A percentile compares a stretch with the other conserved stretches of the same genome.
Evolutionary conservation across 106 monocot genomes (phyloP).

Genomic region (Acorus calamus): DNA sequence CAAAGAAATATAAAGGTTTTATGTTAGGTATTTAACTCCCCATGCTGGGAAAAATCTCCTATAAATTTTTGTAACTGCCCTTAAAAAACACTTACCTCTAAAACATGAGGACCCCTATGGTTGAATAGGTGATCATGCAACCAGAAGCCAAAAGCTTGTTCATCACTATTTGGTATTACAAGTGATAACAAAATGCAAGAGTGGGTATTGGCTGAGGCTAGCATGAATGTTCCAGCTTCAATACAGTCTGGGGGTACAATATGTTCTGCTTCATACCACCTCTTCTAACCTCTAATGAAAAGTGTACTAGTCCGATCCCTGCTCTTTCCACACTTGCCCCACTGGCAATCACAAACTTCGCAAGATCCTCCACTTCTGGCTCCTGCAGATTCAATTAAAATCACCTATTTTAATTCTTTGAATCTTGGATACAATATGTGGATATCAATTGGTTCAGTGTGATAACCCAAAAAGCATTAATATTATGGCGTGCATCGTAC

Average conservation of each 20-base stretch:
- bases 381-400: conserved; percentile 14
- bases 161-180: conserved; percentile 20
- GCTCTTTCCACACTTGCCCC: conserved; percentile 39
- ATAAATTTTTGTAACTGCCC: too few relatives aligned
- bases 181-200: conserved; percentile 40
- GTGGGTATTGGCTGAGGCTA: conserved; percentile 42
- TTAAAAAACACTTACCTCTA: conserved; percentile 18
- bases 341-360: conserved; percentile 34
- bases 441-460: neutral
- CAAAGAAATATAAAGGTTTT: too few relatives aligned
- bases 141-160: conserved; percentile 37
- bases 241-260: conserved; percentile 38
- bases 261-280: conserved; percentile 27
- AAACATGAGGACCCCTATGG: conserved; percentile 7
- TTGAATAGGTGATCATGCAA: conserved; percentile 30
- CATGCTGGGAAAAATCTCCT: too few relatives aligned
- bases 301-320: conserved; percentile 32
- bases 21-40: too few relatives aligned
- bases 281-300: conserved; percentile 26
- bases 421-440: too few relatives aligned
- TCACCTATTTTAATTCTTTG: too few relatives aligned
- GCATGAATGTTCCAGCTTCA: conserved; percentile 53
- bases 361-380: conserved; percentile 48
- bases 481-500: too few relatives aligned
- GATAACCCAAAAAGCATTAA: neutral